Conservation (phyloP, 202 grass and related monocot genomes). For the Setaria viridis region DNA sequence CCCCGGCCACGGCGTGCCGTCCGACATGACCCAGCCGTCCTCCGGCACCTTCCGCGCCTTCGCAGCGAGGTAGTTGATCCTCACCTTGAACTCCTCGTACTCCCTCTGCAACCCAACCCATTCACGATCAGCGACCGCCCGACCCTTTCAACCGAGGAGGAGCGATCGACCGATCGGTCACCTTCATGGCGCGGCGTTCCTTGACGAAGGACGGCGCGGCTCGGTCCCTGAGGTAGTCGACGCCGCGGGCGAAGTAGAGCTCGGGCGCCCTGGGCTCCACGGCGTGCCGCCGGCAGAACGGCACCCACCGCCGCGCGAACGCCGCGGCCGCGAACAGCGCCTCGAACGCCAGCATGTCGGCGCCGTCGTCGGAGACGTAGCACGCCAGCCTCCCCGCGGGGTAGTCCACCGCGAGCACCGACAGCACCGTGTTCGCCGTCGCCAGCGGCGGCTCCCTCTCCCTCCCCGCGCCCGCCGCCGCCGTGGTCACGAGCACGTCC, state of each 20-base stretch:
- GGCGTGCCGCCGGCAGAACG: constrained; percentile 71
- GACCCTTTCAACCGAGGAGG: background rate
- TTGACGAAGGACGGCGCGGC: constrained; percentile 57
- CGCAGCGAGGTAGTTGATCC: constrained; percentile 44
- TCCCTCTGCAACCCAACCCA: constrained; percentile 20
- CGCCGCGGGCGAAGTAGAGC: constrained; percentile 54
- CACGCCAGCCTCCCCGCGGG: constrained; percentile 46
- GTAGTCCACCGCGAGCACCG: constrained; percentile 63
- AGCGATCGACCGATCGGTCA: background rate
- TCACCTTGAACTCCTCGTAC: constrained; percentile 65
- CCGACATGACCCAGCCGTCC: constrained; percentile 75
- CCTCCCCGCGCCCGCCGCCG: constrained; percentile 26
- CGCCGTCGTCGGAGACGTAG: constrained; percentile 67
- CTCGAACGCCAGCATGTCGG: constrained; percentile 56
- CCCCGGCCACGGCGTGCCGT: constrained; percentile 77
- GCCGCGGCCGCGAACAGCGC: constrained; percentile 40
- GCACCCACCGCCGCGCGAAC: constrained; percentile 55
- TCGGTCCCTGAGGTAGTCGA: constrained; percentile 54
- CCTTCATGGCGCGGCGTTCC: constrained; percentile 67
- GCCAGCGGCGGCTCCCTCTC: constrained; percentile 48
- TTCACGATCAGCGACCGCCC: background rate
- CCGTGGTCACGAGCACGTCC: constrained; percentile 55
- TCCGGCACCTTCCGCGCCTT: constrained; percentile 61
- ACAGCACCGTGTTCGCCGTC: constrained; percentile 58
- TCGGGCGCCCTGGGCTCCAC: constrained; percentile 63